Conservation (phyloP, 208 protist species). For the Leptomonas pyrrhocoris region DNA sequence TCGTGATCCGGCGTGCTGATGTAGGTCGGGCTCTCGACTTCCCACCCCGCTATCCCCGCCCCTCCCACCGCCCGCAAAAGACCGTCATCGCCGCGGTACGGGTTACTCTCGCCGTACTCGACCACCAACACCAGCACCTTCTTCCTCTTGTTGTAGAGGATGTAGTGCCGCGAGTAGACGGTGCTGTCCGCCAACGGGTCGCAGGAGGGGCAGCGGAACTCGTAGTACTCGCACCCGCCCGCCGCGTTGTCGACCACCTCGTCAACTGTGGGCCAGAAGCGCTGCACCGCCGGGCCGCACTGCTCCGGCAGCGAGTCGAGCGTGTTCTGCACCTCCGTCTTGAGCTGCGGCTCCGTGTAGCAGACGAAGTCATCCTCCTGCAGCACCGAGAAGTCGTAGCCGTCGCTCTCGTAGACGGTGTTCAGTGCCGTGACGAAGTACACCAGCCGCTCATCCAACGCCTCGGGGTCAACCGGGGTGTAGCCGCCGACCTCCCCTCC, state of each 20-base stretch:
- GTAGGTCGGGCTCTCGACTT: slow-evolving; percentile 32
- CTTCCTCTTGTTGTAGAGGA: slow-evolving; percentile 67
- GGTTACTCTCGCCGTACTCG: slow-evolving; percentile 66
- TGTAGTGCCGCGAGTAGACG: slow-evolving; percentile 71
- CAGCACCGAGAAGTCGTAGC: slow-evolving; percentile 83
- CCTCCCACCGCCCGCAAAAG: slow-evolving; percentile 19
- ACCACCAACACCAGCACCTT: slow-evolving; percentile 68
- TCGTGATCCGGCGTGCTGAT: slow-evolving; percentile 37
- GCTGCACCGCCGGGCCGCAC: slow-evolving; percentile 52
- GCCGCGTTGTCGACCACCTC: slow-evolving; percentile 51
- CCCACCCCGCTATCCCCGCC: slow-evolving; percentile 16
- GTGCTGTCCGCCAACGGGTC: slow-evolving; percentile 56
- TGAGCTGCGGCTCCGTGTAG: slow-evolving; percentile 50
- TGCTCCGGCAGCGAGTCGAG: slow-evolving; percentile 53
- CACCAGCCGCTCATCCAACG: slow-evolving; percentile 72
- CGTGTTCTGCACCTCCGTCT: slow-evolving; percentile 44
- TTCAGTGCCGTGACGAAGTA: slow-evolving; percentile 78
- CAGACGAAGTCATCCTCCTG: slow-evolving; percentile 66
- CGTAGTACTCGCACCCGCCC: slow-evolving; percentile 73
- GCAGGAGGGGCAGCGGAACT: slow-evolving; percentile 69
- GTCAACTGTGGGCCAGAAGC: slow-evolving; percentile 62
- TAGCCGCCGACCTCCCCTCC: background rate
- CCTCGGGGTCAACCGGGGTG: slow-evolving; percentile 26
- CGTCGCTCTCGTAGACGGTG: slow-evolving; percentile 68
- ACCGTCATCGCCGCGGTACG: slow-evolving; percentile 68